Conservation (phyloP, 768 basidiomycete species). For the Infundibulicybe gibba region DNA sequence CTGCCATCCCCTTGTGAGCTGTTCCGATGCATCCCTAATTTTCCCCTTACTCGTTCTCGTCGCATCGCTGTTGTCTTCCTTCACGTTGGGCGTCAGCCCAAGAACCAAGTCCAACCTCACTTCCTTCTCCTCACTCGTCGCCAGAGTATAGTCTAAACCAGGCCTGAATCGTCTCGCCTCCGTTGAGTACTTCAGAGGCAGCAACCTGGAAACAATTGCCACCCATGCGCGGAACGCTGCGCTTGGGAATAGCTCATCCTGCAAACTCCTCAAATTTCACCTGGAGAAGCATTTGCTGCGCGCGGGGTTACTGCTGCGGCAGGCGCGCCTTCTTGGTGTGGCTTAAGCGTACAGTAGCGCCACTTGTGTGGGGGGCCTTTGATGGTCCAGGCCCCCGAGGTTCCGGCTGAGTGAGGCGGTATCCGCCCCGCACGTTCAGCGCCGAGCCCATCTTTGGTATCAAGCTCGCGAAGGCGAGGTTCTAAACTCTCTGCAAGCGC, state of each 20-base stretch:
- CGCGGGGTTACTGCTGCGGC: slow-evolving; percentile 47
- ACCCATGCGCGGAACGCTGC: slow-evolving; percentile 92
- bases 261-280: slow-evolving; percentile 62
- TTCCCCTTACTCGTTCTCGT: slow-evolving; percentile 20
- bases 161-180: slow-evolving; percentile 89
- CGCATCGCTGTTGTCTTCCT: slow-evolving; percentile 20
- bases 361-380: slow-evolving; percentile 93
- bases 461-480: slow-evolving; percentile 57
- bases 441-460: slow-evolving; percentile 61
- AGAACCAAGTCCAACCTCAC: slow-evolving; percentile 83
- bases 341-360: slow-evolving; percentile 76
- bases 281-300: slow-evolving; percentile 48
- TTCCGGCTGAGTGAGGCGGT: slow-evolving; percentile 68
- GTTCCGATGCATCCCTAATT: slow-evolving; percentile 20
- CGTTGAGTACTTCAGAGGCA: slow-evolving; percentile 69
- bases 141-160: slow-evolving; percentile 93
- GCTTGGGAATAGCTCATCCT: slow-evolving; percentile 76
- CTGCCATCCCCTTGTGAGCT: slow-evolving; percentile 53
- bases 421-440: slow-evolving; percentile 49
- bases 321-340: slow-evolving; percentile 30
- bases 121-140: slow-evolving; percentile 80
- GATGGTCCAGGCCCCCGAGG: slow-evolving; percentile 56
- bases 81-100: slow-evolving; percentile 72
- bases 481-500: slow-evolving; percentile 69
- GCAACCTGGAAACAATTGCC: slow-evolving; percentile 60